These are phyloP conservation scores for Scheffersomyces amazonensis DNA, from an alignment of 805 yeast genomes.

Conservation along the genomic window DNA sequence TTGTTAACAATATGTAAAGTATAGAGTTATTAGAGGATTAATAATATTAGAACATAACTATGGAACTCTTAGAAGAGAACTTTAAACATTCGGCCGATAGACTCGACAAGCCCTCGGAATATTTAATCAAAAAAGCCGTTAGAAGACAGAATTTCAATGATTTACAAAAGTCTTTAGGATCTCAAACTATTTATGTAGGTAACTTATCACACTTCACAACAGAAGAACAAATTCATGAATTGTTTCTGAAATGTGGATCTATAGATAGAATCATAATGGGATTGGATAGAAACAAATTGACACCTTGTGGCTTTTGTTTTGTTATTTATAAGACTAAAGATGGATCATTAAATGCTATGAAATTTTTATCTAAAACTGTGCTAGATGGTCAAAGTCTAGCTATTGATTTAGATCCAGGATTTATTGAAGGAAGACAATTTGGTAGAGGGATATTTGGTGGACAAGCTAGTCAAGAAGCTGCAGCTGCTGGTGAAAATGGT, in stretches of 20 bases:
- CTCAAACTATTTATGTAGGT: constrained; percentile 87
- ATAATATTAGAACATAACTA: too few relatives aligned
- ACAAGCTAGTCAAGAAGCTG: constrained; percentile 72
- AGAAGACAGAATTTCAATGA: constrained; percentile 52
- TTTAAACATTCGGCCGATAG: constrained; percentile 65
- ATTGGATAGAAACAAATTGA: constrained; percentile 79
- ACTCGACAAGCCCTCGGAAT: constrained; percentile 69
- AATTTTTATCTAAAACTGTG: constrained; percentile 76
- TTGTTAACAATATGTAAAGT: too few relatives aligned
- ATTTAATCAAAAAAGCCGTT: constrained; percentile 65
- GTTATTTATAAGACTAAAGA: constrained; percentile 68
- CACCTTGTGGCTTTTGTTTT: constrained; percentile 97
- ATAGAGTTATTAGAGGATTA: too few relatives aligned
- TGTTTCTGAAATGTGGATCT: constrained; percentile 79
- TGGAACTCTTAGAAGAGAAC: constrained; percentile 41
- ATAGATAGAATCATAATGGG: constrained; percentile 90
- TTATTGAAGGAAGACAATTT: constrained; percentile 90
- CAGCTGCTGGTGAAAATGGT: constrained; percentile 8
- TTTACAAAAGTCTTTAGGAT: constrained; percentile 60
- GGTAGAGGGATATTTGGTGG: constrained; percentile 95
- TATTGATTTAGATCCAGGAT: constrained; percentile 95
- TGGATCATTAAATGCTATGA: constrained; percentile 79
- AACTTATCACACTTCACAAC: constrained; percentile 86
- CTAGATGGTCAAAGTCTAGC: constrained; percentile 79
- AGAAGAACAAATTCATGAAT: constrained; percentile 89